Percentiles rank a stretch among this genome's conserved stretches.
Conservation (phyloP, 1,139 yeast species). For the Debaryomyces fabryi region DNA sequence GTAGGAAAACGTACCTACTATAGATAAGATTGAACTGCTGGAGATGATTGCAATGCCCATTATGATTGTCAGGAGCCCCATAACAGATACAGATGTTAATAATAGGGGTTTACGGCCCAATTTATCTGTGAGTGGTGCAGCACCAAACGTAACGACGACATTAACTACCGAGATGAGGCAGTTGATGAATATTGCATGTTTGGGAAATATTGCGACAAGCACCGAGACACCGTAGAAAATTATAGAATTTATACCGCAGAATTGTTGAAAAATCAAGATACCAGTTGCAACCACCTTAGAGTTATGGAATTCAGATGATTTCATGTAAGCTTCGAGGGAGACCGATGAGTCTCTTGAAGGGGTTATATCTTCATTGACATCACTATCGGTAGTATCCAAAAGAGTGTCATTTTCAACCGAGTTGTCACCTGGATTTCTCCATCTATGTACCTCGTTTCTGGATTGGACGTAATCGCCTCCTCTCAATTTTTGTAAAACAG, state of each 20-base stretch:
- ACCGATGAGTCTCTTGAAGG: slow-evolving; percentile 18
- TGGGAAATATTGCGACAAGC: slow-evolving; percentile 68
- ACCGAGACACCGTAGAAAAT: slow-evolving; percentile 91
- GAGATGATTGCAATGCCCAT: slow-evolving; percentile 68
- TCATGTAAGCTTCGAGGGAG: slow-evolving; percentile 48
- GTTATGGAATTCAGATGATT: slow-evolving; percentile 51
- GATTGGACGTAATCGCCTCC: slow-evolving; percentile 45
- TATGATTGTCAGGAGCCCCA: slow-evolving; percentile 66
- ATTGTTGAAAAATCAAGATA: slow-evolving; percentile 83
- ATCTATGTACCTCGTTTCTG: slow-evolving; percentile 41
- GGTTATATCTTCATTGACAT: slow-evolving; percentile 7
- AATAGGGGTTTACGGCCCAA: slow-evolving; percentile 79
- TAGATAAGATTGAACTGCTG: slow-evolving; percentile 54
- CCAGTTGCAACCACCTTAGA: slow-evolving; percentile 72
- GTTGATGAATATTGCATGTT: slow-evolving; percentile 68
- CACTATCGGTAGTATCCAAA: slow-evolving; percentile 17
- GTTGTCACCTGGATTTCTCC: slow-evolving; percentile 22
- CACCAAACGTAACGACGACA: slow-evolving; percentile 66
- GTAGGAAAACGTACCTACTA: slow-evolving; percentile 68
- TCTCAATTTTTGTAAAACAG: slow-evolving; percentile 39
- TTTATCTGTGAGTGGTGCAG: slow-evolving; percentile 74
- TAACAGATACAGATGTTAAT: slow-evolving; percentile 61
- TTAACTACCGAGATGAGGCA: slow-evolving; percentile 75
- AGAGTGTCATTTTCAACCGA: slow-evolving; percentile 11
- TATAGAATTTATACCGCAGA: slow-evolving; percentile 90